These are phyloP conservation scores for Cystofilobasidium ferigula DNA, from an alignment of 768 basidiomycete species.

Conservation along the genomic window DNA sequence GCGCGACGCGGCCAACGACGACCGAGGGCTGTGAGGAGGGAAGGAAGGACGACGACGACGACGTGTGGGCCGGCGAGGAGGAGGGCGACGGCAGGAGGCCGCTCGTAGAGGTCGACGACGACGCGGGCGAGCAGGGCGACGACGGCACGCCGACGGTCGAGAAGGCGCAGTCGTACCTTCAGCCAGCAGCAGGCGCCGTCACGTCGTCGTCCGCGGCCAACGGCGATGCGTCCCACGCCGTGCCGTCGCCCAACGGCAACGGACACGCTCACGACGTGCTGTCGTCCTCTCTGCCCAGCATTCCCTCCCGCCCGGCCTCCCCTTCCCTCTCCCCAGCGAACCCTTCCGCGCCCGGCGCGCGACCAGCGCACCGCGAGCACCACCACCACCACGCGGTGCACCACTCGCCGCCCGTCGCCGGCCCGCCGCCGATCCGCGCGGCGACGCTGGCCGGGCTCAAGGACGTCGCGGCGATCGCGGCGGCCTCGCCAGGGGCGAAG, in stretches of 20 bases:
- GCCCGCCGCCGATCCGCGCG: constrained; percentile 19
- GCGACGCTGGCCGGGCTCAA: constrained; percentile 10
- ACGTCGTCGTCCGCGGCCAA: not conserved
- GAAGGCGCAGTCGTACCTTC: too few relatives aligned
- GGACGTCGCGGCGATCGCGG: constrained; percentile 1
- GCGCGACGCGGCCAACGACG: not conserved
- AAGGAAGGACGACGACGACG: not conserved
- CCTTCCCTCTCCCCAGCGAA: not conserved
- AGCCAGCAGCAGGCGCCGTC: too few relatives aligned
- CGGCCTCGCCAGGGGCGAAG: not conserved
- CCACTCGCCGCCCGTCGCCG: constrained; percentile 18
- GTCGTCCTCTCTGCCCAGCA: not conserved
- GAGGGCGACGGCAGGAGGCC: not conserved
- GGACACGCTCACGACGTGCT: not conserved
- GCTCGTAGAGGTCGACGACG: not conserved
- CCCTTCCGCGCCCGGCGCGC: not conserved
- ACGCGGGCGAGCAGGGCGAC: not conserved
- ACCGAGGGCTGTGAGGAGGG: not conserved
- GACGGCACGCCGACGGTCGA: not conserved
- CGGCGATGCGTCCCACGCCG: too few relatives aligned
- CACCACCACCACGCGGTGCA: constrained; percentile 10
- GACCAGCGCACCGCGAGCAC: not conserved
- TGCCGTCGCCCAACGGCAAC: not conserved
- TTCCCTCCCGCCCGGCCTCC: not conserved
- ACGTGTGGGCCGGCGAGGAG: not conserved